Evolutionary conservation across 2,329 filamentous ascomycete species (phyloP).

Genomic region (Fusarium clavum): DNA sequence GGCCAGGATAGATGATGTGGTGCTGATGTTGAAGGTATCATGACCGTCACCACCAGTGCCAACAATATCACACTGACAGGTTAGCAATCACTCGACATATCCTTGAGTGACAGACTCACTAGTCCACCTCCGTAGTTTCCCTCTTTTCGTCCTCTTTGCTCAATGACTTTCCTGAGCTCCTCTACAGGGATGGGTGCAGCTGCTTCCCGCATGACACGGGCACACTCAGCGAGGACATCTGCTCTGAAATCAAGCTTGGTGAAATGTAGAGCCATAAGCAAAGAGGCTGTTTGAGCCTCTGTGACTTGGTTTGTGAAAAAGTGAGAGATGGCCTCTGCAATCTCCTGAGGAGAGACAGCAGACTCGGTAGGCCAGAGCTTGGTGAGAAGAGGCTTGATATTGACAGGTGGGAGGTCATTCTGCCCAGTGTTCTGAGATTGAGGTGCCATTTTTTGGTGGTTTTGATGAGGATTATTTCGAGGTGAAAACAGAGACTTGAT

Average conservation of each 20-base stretch:
- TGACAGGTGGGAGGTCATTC: constrained; percentile 53
- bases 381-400: constrained; percentile 79
- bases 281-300: constrained; percentile 86
- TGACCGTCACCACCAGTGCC: constrained; percentile 96
- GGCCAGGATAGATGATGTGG: constrained; percentile 91
- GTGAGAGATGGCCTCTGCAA: constrained; percentile 87
- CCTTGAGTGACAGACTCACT: constrained; percentile 62
- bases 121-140: constrained; percentile 85
- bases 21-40: constrained; percentile 98
- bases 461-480: background rate
- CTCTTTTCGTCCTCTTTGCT: constrained; percentile 69
- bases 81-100: constrained; percentile 21
- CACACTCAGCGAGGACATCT: constrained; percentile 88
- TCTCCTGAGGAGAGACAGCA: constrained; percentile 78
- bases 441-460: constrained; percentile 47
- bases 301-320: constrained; percentile 93
- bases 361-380: constrained; percentile 73
- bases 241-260: constrained; percentile 85
- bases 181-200: constrained; percentile 77
- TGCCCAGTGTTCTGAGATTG: constrained; percentile 44
- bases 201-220: constrained; percentile 83
- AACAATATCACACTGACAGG: constrained; percentile 83
- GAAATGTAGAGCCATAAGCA: constrained; percentile 93
- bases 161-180: constrained; percentile 70
- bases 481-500: background rate